Conservation (phyloP, 2,329 filamentous ascomycete genomes). For the Fusarium praegraminearum region DNA sequence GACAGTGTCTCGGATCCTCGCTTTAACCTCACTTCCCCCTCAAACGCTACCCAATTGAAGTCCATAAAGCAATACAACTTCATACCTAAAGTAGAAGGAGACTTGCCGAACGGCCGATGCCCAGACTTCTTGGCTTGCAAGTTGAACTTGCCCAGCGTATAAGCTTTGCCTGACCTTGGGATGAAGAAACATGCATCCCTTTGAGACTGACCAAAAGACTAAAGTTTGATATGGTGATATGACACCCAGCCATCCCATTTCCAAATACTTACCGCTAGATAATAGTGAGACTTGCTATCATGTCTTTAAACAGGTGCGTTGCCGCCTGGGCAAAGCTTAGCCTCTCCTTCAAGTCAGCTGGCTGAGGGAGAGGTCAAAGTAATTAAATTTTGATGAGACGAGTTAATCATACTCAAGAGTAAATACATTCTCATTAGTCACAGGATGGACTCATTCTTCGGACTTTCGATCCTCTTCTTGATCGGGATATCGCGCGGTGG, state of each 20-base stretch:
- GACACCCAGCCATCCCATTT: neutral
- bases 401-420: neutral
- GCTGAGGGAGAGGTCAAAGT: rapidly evolving
- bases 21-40: neutral
- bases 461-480: neutral
- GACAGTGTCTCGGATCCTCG: slow-evolving; percentile 36
- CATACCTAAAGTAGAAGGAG: slow-evolving; percentile 1
- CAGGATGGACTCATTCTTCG: too few relatives aligned
- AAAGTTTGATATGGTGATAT: neutral
- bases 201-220: neutral
- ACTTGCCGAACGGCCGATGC: slow-evolving; percentile 26
- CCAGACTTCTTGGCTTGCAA: slow-evolving; percentile 12
- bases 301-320: neutral
- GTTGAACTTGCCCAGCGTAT: slow-evolving; percentile 3
- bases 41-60: neutral
- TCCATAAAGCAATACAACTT: neutral
- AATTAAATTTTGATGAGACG: neutral
- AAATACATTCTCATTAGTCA: too few relatives aligned
- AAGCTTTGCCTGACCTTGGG: neutral
- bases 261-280: neutral
- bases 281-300: neutral
- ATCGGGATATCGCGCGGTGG: slow-evolving; percentile 1
- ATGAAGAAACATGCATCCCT: slow-evolving; percentile 5
- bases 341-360: neutral
- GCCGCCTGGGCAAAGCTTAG: neutral